Percentiles rank a stretch among this genome's conserved stretches.
phyloP scores from a whole-genome alignment of 2,329 filamentous ascomycete genomes.

The Pseudodiploospora longispora region DNA sequence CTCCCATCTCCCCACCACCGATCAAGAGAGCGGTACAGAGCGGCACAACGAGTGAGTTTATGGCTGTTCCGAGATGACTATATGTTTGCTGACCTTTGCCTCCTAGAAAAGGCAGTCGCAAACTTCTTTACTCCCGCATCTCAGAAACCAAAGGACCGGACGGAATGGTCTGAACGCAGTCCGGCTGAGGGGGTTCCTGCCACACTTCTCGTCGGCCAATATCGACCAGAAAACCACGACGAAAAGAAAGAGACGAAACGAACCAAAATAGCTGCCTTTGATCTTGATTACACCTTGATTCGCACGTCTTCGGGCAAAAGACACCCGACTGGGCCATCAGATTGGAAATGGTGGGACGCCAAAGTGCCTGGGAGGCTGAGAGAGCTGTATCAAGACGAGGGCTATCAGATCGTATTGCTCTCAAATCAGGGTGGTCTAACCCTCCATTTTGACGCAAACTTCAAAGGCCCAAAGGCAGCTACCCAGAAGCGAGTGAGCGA shows the following conservation, averaged over 20 bases:
- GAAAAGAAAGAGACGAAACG: constrained; percentile 25
- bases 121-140: constrained; percentile 85
- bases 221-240: constrained; percentile 38
- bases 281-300: constrained; percentile 83
- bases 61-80: not conserved
- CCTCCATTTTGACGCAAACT: constrained; percentile 65
- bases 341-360: constrained; percentile 93
- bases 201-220: constrained; percentile 69
- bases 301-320: constrained; percentile 71
- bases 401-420: constrained; percentile 68
- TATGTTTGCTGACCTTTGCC: not conserved
- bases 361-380: constrained; percentile 60
- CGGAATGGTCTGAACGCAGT: constrained; percentile 62
- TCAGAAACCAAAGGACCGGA: constrained; percentile 71
- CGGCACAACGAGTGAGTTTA: constrained; percentile 40
- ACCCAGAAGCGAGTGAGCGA: constrained; percentile 57
- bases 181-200: constrained; percentile 37
- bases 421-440: constrained; percentile 85
- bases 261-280: constrained; percentile 63
- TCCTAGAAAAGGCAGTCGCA: constrained; percentile 57
- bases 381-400: constrained; percentile 58
- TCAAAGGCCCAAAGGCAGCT: constrained; percentile 49
- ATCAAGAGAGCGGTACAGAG: constrained; percentile 45
- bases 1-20: constrained; percentile 44
- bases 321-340: constrained; percentile 59